These are phyloP conservation scores for Linnemannia schmuckeri DNA, from an alignment of 192 early-diverging fungal species.

Conservation along the genomic window DNA sequence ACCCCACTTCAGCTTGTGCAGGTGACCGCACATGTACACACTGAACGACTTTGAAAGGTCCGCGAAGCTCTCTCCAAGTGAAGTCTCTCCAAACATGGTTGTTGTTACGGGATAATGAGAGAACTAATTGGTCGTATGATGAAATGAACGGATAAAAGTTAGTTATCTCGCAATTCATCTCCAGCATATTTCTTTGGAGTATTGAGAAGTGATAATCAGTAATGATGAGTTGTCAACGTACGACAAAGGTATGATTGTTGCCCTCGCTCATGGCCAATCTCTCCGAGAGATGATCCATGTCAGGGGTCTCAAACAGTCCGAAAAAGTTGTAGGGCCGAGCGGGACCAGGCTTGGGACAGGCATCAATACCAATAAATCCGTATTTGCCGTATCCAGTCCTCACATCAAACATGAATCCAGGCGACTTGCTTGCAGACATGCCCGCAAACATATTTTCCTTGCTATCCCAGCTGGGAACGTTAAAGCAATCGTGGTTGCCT, in stretches of 20 bases:
- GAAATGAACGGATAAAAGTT: constrained; percentile 16
- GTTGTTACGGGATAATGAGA: constrained; percentile 87
- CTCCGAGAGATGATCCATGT: constrained; percentile 78
- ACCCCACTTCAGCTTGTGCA: constrained; percentile 81
- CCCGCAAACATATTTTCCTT: constrained; percentile 72
- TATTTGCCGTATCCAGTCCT: constrained; percentile 81
- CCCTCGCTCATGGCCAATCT: constrained; percentile 57
- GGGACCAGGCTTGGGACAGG: constrained; percentile 80
- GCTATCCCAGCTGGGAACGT: constrained; percentile 73
- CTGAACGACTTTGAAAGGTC: constrained; percentile 74
- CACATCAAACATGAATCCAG: constrained; percentile 72
- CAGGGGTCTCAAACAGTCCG: constrained; percentile 79
- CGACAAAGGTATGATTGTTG: constrained; percentile 77
- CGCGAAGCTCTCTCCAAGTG: constrained; percentile 68
- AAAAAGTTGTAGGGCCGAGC: constrained; percentile 92
- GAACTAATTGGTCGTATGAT: constrained; percentile 58
- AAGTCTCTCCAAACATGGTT: constrained; percentile 77
- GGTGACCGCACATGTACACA: constrained; percentile 88
- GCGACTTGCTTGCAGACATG: constrained; percentile 62
- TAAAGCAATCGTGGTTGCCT: constrained; percentile 97
- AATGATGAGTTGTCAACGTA: constrained; percentile 44
- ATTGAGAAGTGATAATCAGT: not conserved
- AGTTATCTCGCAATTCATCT: not conserved
- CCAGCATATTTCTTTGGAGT: not conserved
- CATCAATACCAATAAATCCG: constrained; percentile 87